Conservation (phyloP, 768 basidiomycete species). For the Pleurotus djamor region DNA sequence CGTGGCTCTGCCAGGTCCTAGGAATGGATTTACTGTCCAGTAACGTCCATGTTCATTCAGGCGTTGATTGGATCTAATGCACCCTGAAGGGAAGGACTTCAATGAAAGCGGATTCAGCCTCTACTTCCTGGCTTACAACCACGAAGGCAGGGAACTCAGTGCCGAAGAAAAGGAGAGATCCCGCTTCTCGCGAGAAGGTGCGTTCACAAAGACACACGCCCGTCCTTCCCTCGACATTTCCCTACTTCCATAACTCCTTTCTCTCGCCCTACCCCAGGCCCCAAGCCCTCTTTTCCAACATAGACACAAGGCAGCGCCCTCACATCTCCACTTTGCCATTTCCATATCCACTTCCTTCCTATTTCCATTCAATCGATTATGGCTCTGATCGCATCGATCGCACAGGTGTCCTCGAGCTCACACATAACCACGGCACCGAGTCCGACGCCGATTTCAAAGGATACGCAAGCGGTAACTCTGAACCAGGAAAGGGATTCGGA, state of each 20-base stretch:
- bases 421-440: slow-evolving; percentile 92
- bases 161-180: slow-evolving; percentile 49
- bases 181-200: slow-evolving; percentile 68
- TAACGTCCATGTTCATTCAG: slow-evolving; percentile 17
- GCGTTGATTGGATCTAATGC: background rate
- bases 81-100: slow-evolving; percentile 27
- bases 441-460: slow-evolving; percentile 73
- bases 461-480: slow-evolving; percentile 84
- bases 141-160: slow-evolving; percentile 46
- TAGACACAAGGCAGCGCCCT: background rate
- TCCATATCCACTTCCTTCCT: background rate
- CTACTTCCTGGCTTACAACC: slow-evolving; percentile 85
- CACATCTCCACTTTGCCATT: background rate
- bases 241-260: background rate
- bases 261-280: background rate
- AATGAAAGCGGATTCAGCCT: slow-evolving; percentile 59
- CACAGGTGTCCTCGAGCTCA: slow-evolving; percentile 77
- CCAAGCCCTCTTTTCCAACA: background rate
- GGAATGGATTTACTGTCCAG: slow-evolving; percentile 78
- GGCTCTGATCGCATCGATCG: background rate
- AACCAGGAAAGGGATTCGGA: slow-evolving; percentile 79
- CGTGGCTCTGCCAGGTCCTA: slow-evolving; percentile 35
- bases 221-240: background rate
- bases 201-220: background rate
- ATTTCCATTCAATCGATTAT: background rate